phyloP scores from a whole-genome alignment of 495 filamentous ascomycete genomes.

The Lasiosphaeria miniovina region DNA sequence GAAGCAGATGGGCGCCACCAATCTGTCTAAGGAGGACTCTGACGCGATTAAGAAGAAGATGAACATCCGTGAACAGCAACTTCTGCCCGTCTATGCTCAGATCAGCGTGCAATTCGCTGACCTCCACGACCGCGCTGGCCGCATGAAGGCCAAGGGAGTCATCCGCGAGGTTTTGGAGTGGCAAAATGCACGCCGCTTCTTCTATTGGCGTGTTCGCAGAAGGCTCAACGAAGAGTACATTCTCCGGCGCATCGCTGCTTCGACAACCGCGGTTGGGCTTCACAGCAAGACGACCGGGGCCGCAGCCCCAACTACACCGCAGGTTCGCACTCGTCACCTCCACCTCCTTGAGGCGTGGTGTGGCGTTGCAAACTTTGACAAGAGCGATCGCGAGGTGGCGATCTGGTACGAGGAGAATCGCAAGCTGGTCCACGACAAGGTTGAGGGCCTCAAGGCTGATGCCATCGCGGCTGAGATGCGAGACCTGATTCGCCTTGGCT shows the following conservation, averaged over 20 bases:
- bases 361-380: slow-evolving; percentile 66
- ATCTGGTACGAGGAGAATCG: slow-evolving; percentile 96
- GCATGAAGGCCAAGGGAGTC: slow-evolving; percentile 95
- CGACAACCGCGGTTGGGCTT: slow-evolving; percentile 35
- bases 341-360: slow-evolving; percentile 74
- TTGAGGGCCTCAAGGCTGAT: slow-evolving; percentile 76
- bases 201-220: slow-evolving; percentile 99
- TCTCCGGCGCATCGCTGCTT: slow-evolving; percentile 75
- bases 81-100: slow-evolving; percentile 89
- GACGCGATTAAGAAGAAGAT: slow-evolving; percentile 80
- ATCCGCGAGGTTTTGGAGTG: slow-evolving; percentile 82
- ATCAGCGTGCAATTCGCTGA: slow-evolving; percentile 94
- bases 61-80: slow-evolving; percentile 79
- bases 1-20: slow-evolving; percentile 65
- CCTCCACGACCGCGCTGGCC: slow-evolving; percentile 92
- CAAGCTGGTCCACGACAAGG: slow-evolving; percentile 70
- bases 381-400: slow-evolving; percentile 79
- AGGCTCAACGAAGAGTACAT: slow-evolving; percentile 95
- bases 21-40: slow-evolving; percentile 67
- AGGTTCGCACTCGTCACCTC: slow-evolving; percentile 60
- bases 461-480: slow-evolving; percentile 76
- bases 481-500: slow-evolving; percentile 59
- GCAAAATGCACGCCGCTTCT: slow-evolving; percentile 92
- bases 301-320: slow-evolving; percentile 41
- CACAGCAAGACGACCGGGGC: slow-evolving; percentile 36